Evolutionary conservation across 129 eudicot genomes (phyloP).

Genomic region (Artemisia tridentata): DNA sequence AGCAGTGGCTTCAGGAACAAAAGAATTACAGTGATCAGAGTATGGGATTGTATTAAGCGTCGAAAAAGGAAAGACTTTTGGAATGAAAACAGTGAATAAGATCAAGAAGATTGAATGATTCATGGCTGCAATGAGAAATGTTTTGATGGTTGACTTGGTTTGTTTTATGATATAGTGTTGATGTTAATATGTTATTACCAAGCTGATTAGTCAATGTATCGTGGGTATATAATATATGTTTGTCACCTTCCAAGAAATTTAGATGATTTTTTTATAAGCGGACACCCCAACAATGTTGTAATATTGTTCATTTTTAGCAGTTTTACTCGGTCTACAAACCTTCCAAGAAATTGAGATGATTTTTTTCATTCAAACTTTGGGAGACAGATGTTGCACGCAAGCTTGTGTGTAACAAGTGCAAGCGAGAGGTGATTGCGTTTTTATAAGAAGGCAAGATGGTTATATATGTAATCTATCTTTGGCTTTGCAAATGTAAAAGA

Average conservation of each 20-base stretch:
- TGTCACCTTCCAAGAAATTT: constrained; percentile 27
- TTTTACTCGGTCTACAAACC: background rate
- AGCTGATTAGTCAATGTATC: background rate
- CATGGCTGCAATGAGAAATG: constrained; percentile 28
- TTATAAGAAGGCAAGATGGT: too few species aligned
- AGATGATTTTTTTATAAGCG: background rate
- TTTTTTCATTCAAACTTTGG: too few species aligned
- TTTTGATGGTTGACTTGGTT: constrained; percentile 28
- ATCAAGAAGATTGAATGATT: constrained; percentile 21
- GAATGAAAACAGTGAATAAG: constrained; percentile 19
- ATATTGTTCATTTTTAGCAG: too few species aligned
- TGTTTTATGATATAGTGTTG: background rate
- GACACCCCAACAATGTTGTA: too few species aligned
- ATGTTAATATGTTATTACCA: background rate
- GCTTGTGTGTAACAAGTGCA: too few species aligned
- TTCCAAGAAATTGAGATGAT: constrained; percentile 22
- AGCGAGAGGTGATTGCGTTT: too few species aligned
- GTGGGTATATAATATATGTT: constrained; percentile 1
- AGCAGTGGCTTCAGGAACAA: constrained; percentile 48
- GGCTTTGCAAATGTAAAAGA: too few species aligned
- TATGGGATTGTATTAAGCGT: constrained; percentile 33
- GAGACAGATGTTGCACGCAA: too few species aligned
- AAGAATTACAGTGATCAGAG: constrained; percentile 44
- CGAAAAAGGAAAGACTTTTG: constrained; percentile 11
- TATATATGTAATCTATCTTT: too few species aligned